Percentiles rank a stretch among this genome's conserved stretches.
These are phyloP conservation scores for Pseudogymnoascus sp. DNA, from an alignment of 2,329 filamentous ascomycete species.

Conservation along the genomic window DNA sequence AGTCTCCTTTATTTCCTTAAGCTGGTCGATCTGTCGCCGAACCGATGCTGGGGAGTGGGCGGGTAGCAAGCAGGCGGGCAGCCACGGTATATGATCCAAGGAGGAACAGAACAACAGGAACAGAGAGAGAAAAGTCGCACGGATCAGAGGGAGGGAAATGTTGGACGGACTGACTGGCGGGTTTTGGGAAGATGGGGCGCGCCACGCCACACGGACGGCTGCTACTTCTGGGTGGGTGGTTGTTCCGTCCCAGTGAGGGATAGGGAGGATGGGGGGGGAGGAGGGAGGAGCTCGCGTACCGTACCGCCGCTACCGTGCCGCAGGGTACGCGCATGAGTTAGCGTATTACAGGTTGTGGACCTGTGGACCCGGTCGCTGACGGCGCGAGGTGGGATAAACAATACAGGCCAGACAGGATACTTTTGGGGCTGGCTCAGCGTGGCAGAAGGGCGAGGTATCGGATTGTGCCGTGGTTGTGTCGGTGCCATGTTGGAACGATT, in stretches of 20 bases:
- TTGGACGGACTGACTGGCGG: background rate
- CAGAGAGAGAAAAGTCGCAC: slow-evolving; percentile 3
- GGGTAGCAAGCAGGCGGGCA: background rate
- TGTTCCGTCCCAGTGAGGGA: background rate
- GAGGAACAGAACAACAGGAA: background rate
- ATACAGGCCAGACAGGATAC: background rate
- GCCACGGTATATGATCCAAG: background rate
- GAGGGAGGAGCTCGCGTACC: background rate
- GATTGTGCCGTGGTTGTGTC: background rate
- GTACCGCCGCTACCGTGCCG: background rate
- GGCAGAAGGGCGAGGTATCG: background rate
- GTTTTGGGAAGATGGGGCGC: background rate
- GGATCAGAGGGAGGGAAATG: background rate
- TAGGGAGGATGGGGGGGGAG: background rate
- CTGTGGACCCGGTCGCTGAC: background rate
- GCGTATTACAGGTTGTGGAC: background rate
- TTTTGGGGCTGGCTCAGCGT: too few species aligned
- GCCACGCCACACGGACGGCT: background rate
- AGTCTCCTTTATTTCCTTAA: background rate
- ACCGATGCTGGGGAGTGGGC: background rate
- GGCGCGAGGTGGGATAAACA: background rate
- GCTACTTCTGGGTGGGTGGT: background rate
- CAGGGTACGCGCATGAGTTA: slow-evolving; percentile 1
- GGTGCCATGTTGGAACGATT: slow-evolving; percentile 3
- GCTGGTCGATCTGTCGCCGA: background rate